Conservation (phyloP, 352 stramenopile genomes). For the Pythium vanterpoolii region DNA sequence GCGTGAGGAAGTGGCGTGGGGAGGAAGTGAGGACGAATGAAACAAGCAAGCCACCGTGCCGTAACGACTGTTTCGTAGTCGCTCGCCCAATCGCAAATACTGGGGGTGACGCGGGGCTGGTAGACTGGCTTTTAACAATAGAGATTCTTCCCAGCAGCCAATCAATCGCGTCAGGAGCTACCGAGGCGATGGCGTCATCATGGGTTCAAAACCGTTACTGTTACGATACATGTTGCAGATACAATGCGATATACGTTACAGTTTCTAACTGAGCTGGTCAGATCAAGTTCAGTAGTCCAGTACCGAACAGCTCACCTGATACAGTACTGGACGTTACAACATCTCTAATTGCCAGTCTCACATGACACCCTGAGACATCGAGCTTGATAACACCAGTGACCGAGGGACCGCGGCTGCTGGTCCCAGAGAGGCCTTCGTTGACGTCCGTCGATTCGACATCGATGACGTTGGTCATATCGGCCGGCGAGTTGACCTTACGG, state of each 20-base stretch:
- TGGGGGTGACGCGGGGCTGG: no score
- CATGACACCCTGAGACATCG: constrained; percentile 24
- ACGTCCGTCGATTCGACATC: constrained; percentile 16
- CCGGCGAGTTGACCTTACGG: constrained; percentile 4
- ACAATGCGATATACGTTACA: background rate
- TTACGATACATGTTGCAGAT: background rate
- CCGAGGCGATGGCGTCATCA: background rate
- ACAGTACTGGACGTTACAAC: no score
- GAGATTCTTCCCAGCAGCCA: background rate
- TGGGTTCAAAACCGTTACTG: constrained; percentile 1
- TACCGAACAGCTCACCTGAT: no score
- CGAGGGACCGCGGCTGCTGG: constrained; percentile 13
- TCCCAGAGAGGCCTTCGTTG: background rate
- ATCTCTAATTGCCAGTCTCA: no score
- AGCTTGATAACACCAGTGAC: constrained; percentile 20
- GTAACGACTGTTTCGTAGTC: no score
- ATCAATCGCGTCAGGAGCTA: background rate
- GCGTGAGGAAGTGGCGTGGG: background rate
- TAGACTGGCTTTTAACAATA: background rate
- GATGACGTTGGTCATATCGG: constrained; percentile 24
- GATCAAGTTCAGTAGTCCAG: no score
- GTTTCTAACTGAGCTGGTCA: no score
- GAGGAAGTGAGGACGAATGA: background rate
- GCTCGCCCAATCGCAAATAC: no score
- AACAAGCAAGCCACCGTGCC: background rate